Evolutionary conservation across 2,329 filamentous ascomycete genomes (phyloP).

Genomic region (Fusarium falciforme): DNA sequence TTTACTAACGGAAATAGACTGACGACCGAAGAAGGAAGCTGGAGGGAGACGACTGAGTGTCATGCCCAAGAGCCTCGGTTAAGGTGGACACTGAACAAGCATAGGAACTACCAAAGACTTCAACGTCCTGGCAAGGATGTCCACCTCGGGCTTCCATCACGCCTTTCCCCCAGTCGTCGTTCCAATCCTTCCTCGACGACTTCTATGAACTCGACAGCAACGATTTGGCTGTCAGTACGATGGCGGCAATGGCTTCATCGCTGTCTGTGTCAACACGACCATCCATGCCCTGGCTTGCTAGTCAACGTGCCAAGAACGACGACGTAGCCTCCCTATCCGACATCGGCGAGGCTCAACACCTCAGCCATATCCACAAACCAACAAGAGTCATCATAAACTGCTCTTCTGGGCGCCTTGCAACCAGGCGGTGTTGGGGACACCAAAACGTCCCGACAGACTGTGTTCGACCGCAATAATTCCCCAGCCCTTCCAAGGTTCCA

Average conservation of each 20-base stretch:
- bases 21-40: background rate
- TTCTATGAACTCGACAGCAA: background rate
- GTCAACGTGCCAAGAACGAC: background rate
- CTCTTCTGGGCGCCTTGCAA: background rate
- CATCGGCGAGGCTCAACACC: background rate
- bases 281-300: background rate
- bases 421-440: background rate
- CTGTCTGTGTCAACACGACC: background rate
- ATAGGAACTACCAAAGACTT: background rate
- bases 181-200: background rate
- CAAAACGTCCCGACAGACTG: background rate
- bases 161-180: background rate
- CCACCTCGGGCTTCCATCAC: background rate
- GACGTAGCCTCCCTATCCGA: background rate
- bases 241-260: background rate
- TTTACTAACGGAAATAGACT: background rate
- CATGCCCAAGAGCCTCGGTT: background rate
- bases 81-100: background rate
- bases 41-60: background rate
- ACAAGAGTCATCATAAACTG: background rate
- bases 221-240: background rate
- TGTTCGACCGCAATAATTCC: background rate
- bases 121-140: background rate
- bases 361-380: background rate
- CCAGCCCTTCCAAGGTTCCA: background rate